These are phyloP conservation scores for Trypanosoma platydactyli DNA, from an alignment of 208 protist genomes.

Conservation along the genomic window DNA sequence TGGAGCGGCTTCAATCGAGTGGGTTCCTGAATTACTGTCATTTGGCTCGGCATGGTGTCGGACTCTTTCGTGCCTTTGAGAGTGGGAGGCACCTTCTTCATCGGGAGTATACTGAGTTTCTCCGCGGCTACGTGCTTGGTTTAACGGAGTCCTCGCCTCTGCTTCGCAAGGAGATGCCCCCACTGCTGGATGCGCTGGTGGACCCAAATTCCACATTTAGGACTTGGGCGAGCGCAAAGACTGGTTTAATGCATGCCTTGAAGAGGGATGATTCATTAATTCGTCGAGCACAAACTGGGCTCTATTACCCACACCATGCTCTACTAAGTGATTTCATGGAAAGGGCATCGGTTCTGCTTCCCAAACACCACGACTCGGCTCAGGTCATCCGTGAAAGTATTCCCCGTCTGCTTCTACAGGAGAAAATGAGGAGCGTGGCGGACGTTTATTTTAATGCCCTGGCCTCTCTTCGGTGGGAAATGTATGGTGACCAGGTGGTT, in stretches of 20 bases:
- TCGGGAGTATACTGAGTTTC: slow-evolving; percentile 60
- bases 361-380: slow-evolving; percentile 48
- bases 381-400: slow-evolving; percentile 72
- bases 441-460: slow-evolving; percentile 85
- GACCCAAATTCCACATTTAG: slow-evolving; percentile 29
- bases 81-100: slow-evolving; percentile 60
- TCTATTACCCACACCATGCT: slow-evolving; percentile 75
- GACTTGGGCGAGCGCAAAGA: slow-evolving; percentile 46
- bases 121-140: slow-evolving; percentile 47
- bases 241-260: slow-evolving; percentile 43
- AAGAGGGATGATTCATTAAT: slow-evolving; percentile 45
- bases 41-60: slow-evolving; percentile 69
- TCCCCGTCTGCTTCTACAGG: slow-evolving; percentile 52
- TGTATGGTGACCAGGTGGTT: slow-evolving; percentile 35
- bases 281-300: slow-evolving; percentile 45
- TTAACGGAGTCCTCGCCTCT: slow-evolving; percentile 66
- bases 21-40: slow-evolving; percentile 84
- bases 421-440: slow-evolving; percentile 65
- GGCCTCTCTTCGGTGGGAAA: slow-evolving; percentile 67
- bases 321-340: slow-evolving; percentile 76
- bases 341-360: slow-evolving; percentile 43
- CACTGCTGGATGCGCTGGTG: slow-evolving; percentile 51
- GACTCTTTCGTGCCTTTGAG: slow-evolving; percentile 55
- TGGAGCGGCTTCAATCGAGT: slow-evolving; percentile 38
- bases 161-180: slow-evolving; percentile 54